These are phyloP conservation scores for Hymenotorrendiella dingleyae DNA, from an alignment of 2,329 filamentous ascomycete genomes.

Conservation along the genomic window DNA sequence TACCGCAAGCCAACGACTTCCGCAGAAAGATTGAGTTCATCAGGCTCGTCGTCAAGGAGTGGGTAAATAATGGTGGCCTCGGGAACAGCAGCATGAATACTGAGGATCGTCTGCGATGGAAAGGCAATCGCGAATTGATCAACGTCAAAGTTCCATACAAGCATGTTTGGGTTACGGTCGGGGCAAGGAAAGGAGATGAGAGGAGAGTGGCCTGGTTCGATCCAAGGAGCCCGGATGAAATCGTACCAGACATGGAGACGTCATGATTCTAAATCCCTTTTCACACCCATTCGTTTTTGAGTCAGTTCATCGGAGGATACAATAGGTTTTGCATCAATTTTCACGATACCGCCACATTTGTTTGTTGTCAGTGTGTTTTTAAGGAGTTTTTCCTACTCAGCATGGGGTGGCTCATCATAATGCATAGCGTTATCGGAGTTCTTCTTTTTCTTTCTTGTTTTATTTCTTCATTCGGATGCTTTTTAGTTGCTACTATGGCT, in stretches of 20 bases:
- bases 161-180: conserved; percentile 64
- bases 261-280: no score
- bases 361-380: no score
- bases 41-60: conserved; percentile 60
- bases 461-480: no score
- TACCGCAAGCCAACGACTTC: conserved; percentile 68
- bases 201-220: conserved; percentile 31
- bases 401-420: no score
- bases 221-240: conserved; percentile 26
- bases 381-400: no score
- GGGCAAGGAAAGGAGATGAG: conserved; percentile 55
- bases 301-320: no score
- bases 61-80: conserved; percentile 63
- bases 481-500: no score
- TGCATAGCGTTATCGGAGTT: no score
- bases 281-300: no score
- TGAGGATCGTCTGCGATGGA: conserved; percentile 50
- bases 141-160: conserved; percentile 48
- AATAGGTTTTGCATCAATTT: no score
- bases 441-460: no score
- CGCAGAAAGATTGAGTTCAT: conserved; percentile 71
- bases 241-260: conserved; percentile 27
- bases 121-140: conserved; percentile 50
- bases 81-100: conserved; percentile 58
- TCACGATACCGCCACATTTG: no score